Conservation (phyloP, 1,284 basidiomycete species). For the Stygiomarasmius scandens region DNA sequence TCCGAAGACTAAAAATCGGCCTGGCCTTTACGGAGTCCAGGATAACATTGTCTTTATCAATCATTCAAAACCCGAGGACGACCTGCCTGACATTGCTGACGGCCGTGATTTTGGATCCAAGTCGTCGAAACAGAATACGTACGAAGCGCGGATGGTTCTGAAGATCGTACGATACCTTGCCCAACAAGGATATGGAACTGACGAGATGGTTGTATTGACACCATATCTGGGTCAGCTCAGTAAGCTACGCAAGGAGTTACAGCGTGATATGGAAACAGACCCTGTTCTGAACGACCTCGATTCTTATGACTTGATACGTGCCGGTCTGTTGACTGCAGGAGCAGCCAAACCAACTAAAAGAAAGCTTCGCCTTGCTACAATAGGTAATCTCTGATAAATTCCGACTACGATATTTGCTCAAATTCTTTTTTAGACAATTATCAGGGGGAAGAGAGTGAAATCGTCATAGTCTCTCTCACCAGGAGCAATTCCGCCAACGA, state of each 20-base stretch:
- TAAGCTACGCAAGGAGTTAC: slow-evolving; percentile 46
- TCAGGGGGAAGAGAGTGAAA: slow-evolving; percentile 71
- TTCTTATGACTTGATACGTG: slow-evolving; percentile 54
- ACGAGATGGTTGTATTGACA: slow-evolving; percentile 62
- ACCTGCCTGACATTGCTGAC: slow-evolving; percentile 42
- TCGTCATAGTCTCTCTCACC: slow-evolving; percentile 63
- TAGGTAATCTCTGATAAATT: slow-evolving; percentile 43
- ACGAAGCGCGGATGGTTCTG: slow-evolving; percentile 62
- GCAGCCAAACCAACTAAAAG: slow-evolving; percentile 42
- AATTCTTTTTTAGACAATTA: slow-evolving; percentile 62
- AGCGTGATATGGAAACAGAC: slow-evolving; percentile 47
- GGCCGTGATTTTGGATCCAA: slow-evolving; percentile 45
- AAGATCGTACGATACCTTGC: slow-evolving; percentile 65
- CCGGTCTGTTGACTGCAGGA: slow-evolving; percentile 48
- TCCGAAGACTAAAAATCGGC: slow-evolving; percentile 46
- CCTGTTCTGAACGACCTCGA: slow-evolving; percentile 67
- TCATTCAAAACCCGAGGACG: slow-evolving; percentile 60
- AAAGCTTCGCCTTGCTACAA: slow-evolving; percentile 58
- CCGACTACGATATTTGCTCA: neutral
- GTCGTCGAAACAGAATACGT: slow-evolving; percentile 62
- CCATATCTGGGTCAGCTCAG: slow-evolving; percentile 70
- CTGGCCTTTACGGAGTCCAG: slow-evolving; percentile 52
- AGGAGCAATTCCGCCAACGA: slow-evolving; percentile 55
- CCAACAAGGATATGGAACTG: slow-evolving; percentile 66
- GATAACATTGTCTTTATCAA: slow-evolving; percentile 64